Conservation (phyloP, 441 rosid genomes). For the Erodium trifolium region DNA sequence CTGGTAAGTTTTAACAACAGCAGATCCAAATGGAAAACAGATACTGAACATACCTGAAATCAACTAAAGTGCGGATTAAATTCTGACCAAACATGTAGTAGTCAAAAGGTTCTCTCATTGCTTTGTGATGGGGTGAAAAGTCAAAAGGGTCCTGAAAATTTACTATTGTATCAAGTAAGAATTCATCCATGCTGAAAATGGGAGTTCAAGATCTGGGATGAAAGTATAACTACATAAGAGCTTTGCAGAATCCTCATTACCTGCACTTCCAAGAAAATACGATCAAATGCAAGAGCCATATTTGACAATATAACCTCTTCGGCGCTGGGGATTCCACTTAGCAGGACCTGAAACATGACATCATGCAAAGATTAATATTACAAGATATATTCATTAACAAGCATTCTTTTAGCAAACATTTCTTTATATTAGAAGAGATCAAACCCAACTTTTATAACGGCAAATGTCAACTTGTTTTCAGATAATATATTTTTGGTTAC, state of each 20-base stretch:
- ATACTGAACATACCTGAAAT: slow-evolving; percentile 58
- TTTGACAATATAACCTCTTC: slow-evolving; percentile 60
- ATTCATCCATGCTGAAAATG: slow-evolving; percentile 19
- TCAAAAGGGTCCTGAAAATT: slow-evolving; percentile 67
- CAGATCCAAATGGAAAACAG: slow-evolving; percentile 6
- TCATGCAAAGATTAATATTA: slow-evolving; percentile 8
- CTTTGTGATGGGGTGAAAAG: slow-evolving; percentile 77
- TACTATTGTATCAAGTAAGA: slow-evolving; percentile 22
- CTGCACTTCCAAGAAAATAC: slow-evolving; percentile 71
- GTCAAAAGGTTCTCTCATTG: slow-evolving; percentile 83
- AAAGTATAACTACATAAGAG: slow-evolving; percentile 13
- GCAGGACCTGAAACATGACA: slow-evolving; percentile 49
- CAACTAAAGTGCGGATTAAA: slow-evolving; percentile 72
- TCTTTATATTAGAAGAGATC: not conserved
- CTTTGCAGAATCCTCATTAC: slow-evolving; percentile 33
- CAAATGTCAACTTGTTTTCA: not conserved
- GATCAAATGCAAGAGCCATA: slow-evolving; percentile 75
- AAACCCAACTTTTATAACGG: not conserved
- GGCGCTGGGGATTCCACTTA: slow-evolving; percentile 59
- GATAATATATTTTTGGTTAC: not conserved
- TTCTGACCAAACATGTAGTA: slow-evolving; percentile 91
- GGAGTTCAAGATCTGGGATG: slow-evolving; percentile 10
- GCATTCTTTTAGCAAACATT: slow-evolving; percentile 6
- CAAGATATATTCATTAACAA: slow-evolving; percentile 2
- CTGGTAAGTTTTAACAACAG: not conserved